phyloP scores from a whole-genome alignment of 306 rosid species.

The Quercus alba region DNA sequence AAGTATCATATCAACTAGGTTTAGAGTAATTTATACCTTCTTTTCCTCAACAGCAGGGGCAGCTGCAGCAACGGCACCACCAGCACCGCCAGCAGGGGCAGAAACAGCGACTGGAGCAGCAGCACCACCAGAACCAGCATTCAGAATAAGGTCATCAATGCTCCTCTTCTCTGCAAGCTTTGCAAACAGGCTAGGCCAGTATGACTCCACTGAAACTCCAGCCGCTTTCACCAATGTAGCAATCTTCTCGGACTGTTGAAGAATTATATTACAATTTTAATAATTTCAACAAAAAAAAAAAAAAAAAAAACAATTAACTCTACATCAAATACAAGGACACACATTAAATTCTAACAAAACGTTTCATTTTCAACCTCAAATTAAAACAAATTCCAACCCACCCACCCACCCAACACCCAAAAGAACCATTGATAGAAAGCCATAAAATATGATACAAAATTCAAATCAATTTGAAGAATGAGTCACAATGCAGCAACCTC shows the following conservation, averaged over 20 bases:
- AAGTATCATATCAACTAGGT: background rate
- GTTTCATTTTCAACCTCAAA: background rate
- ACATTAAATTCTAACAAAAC: background rate
- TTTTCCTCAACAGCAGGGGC: slow-evolving; percentile 58
- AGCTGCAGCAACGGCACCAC: slow-evolving; percentile 28
- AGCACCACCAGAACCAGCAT: slow-evolving; percentile 53
- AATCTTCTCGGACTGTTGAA: slow-evolving; percentile 66
- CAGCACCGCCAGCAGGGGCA: slow-evolving; percentile 25
- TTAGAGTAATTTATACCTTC: slow-evolving; percentile 37
- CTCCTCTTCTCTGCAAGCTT: slow-evolving; percentile 62
- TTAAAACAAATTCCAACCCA: background rate
- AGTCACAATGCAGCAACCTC: background rate
- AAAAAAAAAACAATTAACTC: background rate
- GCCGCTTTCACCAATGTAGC: slow-evolving; percentile 50
- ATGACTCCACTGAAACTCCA: slow-evolving; percentile 47
- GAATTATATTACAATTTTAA: background rate
- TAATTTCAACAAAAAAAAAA: background rate
- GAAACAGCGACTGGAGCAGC: slow-evolving; percentile 40
- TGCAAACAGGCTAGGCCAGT: slow-evolving; percentile 71
- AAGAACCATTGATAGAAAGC: background rate
- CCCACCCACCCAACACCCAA: background rate
- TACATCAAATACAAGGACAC: background rate
- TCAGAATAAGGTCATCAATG: slow-evolving; percentile 57
- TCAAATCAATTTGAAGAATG: background rate
- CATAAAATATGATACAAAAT: too few relatives aligned